Conservation (phyloP, 768 basidiomycete genomes). For the Chlorophyllum brunneum region DNA sequence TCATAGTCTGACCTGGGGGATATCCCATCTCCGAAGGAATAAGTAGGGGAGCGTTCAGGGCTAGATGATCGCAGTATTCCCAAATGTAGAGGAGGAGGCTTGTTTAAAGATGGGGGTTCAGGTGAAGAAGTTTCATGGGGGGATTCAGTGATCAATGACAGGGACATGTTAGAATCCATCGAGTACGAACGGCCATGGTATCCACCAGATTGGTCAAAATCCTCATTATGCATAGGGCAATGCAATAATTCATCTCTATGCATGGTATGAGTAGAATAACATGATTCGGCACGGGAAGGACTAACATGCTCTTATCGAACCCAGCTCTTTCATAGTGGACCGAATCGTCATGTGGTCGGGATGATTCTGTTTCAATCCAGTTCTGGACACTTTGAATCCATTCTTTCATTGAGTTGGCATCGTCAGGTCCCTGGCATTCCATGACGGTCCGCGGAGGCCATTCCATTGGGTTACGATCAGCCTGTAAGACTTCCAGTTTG, state of each 20-base stretch:
- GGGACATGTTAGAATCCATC: conserved; percentile 51
- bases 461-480: conserved; percentile 89
- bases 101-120: conserved; percentile 21
- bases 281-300: conserved; percentile 12
- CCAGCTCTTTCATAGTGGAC: conserved; percentile 42
- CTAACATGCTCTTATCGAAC: conserved; percentile 37
- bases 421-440: conserved; percentile 37
- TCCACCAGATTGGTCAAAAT: conserved; percentile 32
- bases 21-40: conserved; percentile 38
- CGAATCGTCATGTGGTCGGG: conserved; percentile 43
- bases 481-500: conserved; percentile 72
- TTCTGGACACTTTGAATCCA: conserved; percentile 71
- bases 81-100: conserved; percentile 47
- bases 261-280: neutral
- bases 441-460: conserved; percentile 77
- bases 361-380: conserved; percentile 64
- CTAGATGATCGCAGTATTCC: conserved; percentile 40
- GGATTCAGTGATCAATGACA: conserved; percentile 43
- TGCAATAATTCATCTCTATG: conserved; percentile 37
- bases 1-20: conserved; percentile 18
- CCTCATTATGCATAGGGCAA: conserved; percentile 31
- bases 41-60: conserved; percentile 39
- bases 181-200: conserved; percentile 62
- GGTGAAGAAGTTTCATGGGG: conserved; percentile 19
- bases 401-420: conserved; percentile 53